These are phyloP conservation scores for Citrullus amarus DNA, from an alignment of 306 rosid genomes.

Conservation along the genomic window DNA sequence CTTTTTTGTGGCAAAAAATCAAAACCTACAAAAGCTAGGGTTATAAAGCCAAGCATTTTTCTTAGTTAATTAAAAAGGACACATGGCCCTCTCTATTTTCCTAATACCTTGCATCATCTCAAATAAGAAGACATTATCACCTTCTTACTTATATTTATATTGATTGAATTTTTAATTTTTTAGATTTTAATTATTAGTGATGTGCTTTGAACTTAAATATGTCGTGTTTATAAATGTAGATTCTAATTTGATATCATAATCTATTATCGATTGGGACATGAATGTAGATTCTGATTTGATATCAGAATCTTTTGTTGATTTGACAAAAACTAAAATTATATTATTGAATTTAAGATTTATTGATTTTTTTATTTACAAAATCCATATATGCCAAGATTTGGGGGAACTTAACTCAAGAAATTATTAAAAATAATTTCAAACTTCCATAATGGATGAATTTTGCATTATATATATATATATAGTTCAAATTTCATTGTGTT, in stretches of 20 bases:
- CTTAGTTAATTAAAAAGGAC: not conserved
- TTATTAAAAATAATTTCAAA: not conserved
- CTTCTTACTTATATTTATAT: not conserved
- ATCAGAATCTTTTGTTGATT: not conserved
- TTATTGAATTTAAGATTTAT: not conserved
- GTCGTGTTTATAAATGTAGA: too few species aligned
- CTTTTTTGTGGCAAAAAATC: constrained; percentile 9
- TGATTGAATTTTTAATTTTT: not conserved
- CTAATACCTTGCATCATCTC: not conserved
- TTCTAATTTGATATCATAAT: too few species aligned
- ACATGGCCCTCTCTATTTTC: not conserved
- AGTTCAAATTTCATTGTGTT: not conserved
- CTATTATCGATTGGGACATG: too few species aligned
- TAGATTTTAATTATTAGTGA: not conserved
- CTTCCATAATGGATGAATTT: not conserved
- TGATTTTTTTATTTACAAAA: too few species aligned
- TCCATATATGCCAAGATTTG: too few species aligned
- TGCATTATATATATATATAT: not conserved
- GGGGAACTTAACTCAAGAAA: too few species aligned
- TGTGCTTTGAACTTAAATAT: not conserved
- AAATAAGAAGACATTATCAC: not conserved
- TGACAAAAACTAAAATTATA: not conserved
- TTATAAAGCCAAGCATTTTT: not conserved
- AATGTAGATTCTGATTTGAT: not conserved
- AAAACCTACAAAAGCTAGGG: constrained; percentile 2